Percentiles rank a stretch among this genome's conserved stretches.
Evolutionary conservation across 441 rosid genomes (phyloP).

Genomic region (Caryocar brasiliense): DNA sequence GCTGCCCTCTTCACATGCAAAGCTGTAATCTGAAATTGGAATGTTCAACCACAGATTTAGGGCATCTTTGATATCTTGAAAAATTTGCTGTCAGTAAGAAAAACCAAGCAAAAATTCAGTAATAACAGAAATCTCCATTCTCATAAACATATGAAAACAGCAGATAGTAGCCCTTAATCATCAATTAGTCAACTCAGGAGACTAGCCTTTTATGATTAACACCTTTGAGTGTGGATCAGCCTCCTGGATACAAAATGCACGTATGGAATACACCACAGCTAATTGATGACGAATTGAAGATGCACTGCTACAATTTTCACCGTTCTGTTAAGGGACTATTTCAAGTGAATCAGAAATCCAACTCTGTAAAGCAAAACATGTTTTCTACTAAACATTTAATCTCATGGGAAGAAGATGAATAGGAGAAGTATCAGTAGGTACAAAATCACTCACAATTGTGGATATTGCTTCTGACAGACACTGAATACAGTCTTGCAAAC

Average conservation of each 20-base stretch:
- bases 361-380: conserved; percentile 5
- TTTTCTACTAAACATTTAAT: conserved; percentile 4
- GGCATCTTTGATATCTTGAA: conserved; percentile 55
- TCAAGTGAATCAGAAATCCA: conserved; percentile 17
- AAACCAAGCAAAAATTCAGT: conserved; percentile 12
- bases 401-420: background rate
- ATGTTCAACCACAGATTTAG: conserved; percentile 47
- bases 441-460: conserved; percentile 35
- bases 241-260: conserved; percentile 67
- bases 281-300: conserved; percentile 32
- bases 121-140: background rate
- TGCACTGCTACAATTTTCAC: conserved; percentile 16
- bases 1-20: conserved; percentile 18
- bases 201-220: conserved; percentile 25
- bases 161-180: conserved; percentile 2
- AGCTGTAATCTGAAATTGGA: conserved; percentile 25
- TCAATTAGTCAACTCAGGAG: conserved; percentile 15
- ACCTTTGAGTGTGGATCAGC: conserved; percentile 83
- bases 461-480: conserved; percentile 68
- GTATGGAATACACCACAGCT: conserved; percentile 66
- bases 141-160: background rate
- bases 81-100: conserved; percentile 37
- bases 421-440: conserved; percentile 1
- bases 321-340: conserved; percentile 27
- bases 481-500: conserved; percentile 37